Evolutionary conservation across 805 yeast genomes (phyloP), one percentile per base, ranked within the genome.

Genomic region (Wilhelminamyces savonicus): DNA sequence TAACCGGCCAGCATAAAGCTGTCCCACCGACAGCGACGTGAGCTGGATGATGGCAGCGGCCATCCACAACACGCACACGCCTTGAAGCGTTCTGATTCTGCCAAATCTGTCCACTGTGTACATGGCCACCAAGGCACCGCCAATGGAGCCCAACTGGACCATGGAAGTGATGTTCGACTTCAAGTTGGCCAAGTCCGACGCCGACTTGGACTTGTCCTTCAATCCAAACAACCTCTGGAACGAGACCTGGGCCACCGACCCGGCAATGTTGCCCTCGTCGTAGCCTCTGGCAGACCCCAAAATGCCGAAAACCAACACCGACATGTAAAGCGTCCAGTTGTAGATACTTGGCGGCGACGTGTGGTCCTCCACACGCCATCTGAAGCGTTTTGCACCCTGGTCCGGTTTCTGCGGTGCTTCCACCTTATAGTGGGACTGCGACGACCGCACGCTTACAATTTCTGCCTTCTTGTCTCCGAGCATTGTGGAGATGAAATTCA

Each of bases 71-170:
- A 59, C 23, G 40, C 72, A 66, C 13, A 63, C 59, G 2, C 46
- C 44, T 39, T 70, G 71, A 28, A 72, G 48, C 8, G 77, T 53
- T 41, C 69, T 52, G 29, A 71, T 58, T 41, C 79, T 58, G 13
- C 81, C 81, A 22, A 74, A 40, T 26, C 54, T 55, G 42, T 75
- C 80, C 22, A 66, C 69, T 2, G 70, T 44, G 34, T 55, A 63
- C 46, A 66, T 60, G 1, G 78, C 71, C 14, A 73, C 29, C 11
- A 73, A 30, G 13, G 76, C 56, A 13, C 81, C 81, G 23, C 70
- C 76, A 22, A 73, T 62, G 13, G 74, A 66, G 3, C 77, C 77
- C 17, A 74, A 46, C 41, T 70, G 76, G 7, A 74, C 79, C 79
- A 75, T 75, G 5, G 78, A 56, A 4, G 73, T 62, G 42, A 74